Evolutionary conservation across 306 rosid genomes (phyloP).

Genomic region (Astragalus glycyphyllos): DNA sequence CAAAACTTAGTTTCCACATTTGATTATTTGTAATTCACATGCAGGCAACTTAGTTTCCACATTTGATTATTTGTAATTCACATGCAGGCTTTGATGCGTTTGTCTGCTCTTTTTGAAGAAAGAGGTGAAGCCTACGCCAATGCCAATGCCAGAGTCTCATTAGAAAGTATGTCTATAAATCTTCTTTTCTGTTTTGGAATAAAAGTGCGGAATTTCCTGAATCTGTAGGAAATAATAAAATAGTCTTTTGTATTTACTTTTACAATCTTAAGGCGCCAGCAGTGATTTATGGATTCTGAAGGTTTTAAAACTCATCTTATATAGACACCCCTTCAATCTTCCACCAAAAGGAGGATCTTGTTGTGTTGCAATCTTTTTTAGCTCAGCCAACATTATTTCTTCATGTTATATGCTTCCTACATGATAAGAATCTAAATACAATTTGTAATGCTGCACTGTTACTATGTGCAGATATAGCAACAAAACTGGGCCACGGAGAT

Average conservation of each 20-base stretch:
- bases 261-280: not conserved
- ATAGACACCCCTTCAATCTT: no score
- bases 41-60: constrained; percentile 71
- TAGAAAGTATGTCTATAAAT: constrained; percentile 66
- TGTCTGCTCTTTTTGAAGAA: constrained; percentile 78
- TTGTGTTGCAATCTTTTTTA: constrained; percentile 31
- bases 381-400: not conserved
- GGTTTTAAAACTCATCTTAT: no score
- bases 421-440: constrained; percentile 18
- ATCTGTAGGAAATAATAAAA: constrained; percentile 23
- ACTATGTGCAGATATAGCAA: constrained; percentile 71
- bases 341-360: not conserved
- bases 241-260: not conserved
- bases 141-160: constrained; percentile 80
- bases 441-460: constrained; percentile 13
- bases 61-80: constrained; percentile 40
- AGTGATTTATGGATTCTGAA: no score
- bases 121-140: constrained; percentile 81
- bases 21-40: constrained; percentile 40
- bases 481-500: constrained; percentile 64
- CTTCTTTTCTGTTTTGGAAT: constrained; percentile 21
- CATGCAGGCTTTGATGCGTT: constrained; percentile 71
- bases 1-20: constrained; percentile 32
- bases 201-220: constrained; percentile 5
- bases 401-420: constrained; percentile 26